These are phyloP conservation scores for Picea abies DNA, from an alignment of 83 land plant genomes.

Conservation along the genomic window DNA sequence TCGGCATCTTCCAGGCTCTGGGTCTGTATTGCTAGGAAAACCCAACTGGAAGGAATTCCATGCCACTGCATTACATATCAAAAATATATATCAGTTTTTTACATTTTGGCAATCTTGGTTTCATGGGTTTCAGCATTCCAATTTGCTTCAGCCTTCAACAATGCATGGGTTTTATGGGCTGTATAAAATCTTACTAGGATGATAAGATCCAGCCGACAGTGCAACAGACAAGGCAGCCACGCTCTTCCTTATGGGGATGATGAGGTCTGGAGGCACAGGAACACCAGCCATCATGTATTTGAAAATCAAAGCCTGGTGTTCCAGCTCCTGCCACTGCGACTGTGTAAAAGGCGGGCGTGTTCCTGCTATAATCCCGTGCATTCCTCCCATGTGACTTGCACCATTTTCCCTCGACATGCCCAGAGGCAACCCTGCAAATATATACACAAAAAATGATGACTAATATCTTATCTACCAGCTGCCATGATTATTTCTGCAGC, in stretches of 20 bases:
- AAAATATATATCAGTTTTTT: no score
- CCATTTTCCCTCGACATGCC: neutral
- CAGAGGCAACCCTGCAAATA: neutral
- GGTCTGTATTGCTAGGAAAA: constrained; percentile 74
- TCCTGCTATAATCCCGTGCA: constrained; percentile 1
- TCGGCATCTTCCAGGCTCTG: constrained; percentile 97
- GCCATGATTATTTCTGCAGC: no score
- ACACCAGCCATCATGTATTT: constrained; percentile 62
- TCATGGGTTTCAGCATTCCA: no score
- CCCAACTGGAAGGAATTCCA: constrained; percentile 59
- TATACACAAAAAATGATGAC: no score
- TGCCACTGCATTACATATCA: constrained; percentile 37
- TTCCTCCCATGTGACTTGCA: neutral
- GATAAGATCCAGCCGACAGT: constrained; percentile 13
- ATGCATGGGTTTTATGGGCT: no score
- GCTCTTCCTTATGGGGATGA: constrained; percentile 48
- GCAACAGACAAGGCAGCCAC: constrained; percentile 29
- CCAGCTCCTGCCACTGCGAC: constrained; percentile 72
- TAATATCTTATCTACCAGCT: no score
- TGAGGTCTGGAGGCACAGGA: constrained; percentile 58
- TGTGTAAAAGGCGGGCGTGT: constrained; percentile 47
- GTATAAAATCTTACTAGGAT: constrained; percentile 3
- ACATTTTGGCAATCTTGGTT: no score
- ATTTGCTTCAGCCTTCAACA: no score
- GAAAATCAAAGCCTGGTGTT: constrained; percentile 65